Evolutionary conservation across 768 basidiomycete genomes (phyloP).

Genomic region (Boletus coccyginus): DNA sequence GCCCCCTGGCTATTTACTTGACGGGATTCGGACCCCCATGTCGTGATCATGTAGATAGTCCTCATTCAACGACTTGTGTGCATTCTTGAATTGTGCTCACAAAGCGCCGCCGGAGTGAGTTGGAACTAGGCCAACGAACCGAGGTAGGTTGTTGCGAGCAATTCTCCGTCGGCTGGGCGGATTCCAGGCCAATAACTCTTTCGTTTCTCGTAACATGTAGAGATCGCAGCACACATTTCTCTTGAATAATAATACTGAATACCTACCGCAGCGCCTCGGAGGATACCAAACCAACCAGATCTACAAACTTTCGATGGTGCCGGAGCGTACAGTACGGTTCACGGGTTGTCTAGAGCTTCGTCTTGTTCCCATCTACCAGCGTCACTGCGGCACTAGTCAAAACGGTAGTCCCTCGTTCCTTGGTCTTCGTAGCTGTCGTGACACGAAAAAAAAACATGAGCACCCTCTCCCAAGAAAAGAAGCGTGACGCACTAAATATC

Average conservation of each 20-base stretch:
- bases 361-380: constrained; percentile 49
- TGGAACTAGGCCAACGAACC: not conserved
- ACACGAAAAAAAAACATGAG: not conserved
- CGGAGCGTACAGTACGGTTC: not conserved
- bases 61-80: not conserved
- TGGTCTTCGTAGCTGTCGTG: constrained; percentile 73
- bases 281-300: not conserved
- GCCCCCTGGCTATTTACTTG: not conserved
- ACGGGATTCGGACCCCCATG: not conserved
- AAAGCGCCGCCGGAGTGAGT: not conserved
- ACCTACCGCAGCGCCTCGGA: too few relatives aligned
- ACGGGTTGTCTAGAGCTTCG: constrained; percentile 48
- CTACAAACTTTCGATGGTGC: too few relatives aligned
- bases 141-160: too few relatives aligned
- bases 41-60: constrained; percentile 18
- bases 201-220: not conserved
- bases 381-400: constrained; percentile 84
- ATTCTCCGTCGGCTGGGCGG: not conserved
- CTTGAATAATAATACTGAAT: too few relatives aligned
- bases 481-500: constrained; percentile 74
- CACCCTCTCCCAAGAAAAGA: not conserved
- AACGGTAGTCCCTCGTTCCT: constrained; percentile 73
- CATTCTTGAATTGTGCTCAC: not conserved
- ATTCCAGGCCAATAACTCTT: too few relatives aligned
- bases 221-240: too few relatives aligned